phyloP scores from a whole-genome alignment of 306 rosid species.

The Malus sylvestris region DNA sequence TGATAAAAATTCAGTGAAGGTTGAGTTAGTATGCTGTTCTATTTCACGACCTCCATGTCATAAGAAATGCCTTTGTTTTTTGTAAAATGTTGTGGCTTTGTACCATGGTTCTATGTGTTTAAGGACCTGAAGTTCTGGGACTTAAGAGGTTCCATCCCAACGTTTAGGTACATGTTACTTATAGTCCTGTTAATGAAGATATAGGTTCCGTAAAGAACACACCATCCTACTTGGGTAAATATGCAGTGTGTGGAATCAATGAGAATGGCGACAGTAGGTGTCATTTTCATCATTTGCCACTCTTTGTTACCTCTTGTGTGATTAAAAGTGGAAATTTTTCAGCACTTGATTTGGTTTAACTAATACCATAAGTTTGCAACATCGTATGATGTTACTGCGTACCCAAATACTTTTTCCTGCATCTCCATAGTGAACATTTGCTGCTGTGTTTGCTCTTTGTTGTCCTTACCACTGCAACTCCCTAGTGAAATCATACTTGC shows the following conservation, averaged over 20 bases:
- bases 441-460: background rate
- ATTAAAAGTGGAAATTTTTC: background rate
- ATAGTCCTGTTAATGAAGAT: background rate
- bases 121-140: background rate
- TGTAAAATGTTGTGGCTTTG: background rate
- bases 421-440: background rate
- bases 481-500: background rate
- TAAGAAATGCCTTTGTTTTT: background rate
- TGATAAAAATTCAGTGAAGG: background rate
- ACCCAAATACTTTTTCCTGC: background rate
- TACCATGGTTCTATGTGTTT: background rate
- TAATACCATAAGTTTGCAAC: background rate
- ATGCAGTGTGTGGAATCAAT: background rate
- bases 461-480: background rate
- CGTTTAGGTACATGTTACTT: background rate
- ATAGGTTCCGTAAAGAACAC: background rate
- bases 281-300: background rate
- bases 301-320: background rate
- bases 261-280: background rate
- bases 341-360: background rate
- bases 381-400: too few species aligned
- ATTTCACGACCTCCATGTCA: background rate
- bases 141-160: background rate
- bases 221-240: background rate
- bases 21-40: background rate